Conservation (phyloP, 331 rosid genomes). For the Dryas integrifolia region DNA sequence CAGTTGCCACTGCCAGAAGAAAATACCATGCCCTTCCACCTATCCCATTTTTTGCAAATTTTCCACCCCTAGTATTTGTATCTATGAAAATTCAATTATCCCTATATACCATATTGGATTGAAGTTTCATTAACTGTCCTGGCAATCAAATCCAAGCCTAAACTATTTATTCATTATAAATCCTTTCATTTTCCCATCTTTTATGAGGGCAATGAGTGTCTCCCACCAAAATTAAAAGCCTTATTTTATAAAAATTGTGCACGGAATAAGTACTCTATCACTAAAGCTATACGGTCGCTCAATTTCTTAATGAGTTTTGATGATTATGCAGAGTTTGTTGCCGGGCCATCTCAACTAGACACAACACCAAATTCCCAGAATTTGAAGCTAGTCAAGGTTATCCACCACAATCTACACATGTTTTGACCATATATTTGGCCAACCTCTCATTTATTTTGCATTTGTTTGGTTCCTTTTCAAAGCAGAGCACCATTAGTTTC, state of each 20-base stretch:
- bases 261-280: too few species aligned
- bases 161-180: background rate
- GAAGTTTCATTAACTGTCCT: background rate
- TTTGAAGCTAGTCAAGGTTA: background rate
- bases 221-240: too few species aligned
- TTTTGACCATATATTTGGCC: background rate
- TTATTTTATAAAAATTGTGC: too few species aligned
- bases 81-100: background rate
- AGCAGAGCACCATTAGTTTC: conserved; percentile 37
- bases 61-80: too few species aligned
- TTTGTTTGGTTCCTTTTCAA: background rate
- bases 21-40: background rate
- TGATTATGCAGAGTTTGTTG: background rate
- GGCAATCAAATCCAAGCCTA: conserved; percentile 3
- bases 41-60: background rate
- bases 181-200: too few species aligned
- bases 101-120: background rate
- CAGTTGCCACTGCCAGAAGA: conserved; percentile 5
- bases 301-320: too few species aligned
- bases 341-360: background rate
- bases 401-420: background rate
- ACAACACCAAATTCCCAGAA: background rate
- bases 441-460: background rate
- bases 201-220: background rate
- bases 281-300: too few species aligned